Base-by-base conservation (phyloP, 371 early-diverging fungal species). In the Rhizopus sp. region DNA sequence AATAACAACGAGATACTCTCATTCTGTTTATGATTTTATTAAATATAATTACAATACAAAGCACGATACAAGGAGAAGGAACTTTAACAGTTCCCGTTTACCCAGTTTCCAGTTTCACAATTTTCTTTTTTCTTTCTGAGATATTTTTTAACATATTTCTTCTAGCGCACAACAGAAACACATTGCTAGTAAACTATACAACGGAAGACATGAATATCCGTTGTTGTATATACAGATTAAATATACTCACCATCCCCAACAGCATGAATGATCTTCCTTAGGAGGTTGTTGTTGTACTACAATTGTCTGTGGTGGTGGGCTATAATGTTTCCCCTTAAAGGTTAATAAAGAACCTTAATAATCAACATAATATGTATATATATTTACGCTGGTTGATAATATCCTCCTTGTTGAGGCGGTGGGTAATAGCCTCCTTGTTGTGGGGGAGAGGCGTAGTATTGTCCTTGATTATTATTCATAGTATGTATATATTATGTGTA, bases 141-240 rank as follows among this genome's bases (percentile, higher is more conserved):
- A 31, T 50, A n/a, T 15, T 15, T 50, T 33, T 17, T 59, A 59
- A 17, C 60, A 54, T 38, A 53, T 60, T 9, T 60, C 60, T 49
- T 60, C 55, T 15, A 53, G 17, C 4, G 60, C 55, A 37, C 60
- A 60, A 54, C 60, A 59, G 46, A 59, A 48, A 59, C 60, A 59
- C 53, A 59, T 47, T 8, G 60, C 60, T 34, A 59, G 33, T 49
- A 60, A 42, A 41, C 55, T 53, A 54, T 23, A 2, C 23, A 23
- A 23, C 0, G 2, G 23, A 7, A 33, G 7, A 16, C 5, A 5
- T 7, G 23, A 2, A 6, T 37, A 3, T 29, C 29, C 0, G 13
- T 13, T 37, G 5, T 34, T 37, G 23, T 3, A 38, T 8, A 23
- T 7, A 33, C 6, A 50, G 23, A 42, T 42, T n/a, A 6, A n/a